Evolutionary conservation across 2,329 filamentous ascomycete genomes (phyloP).

Genomic region (Aspergillus melleus): DNA sequence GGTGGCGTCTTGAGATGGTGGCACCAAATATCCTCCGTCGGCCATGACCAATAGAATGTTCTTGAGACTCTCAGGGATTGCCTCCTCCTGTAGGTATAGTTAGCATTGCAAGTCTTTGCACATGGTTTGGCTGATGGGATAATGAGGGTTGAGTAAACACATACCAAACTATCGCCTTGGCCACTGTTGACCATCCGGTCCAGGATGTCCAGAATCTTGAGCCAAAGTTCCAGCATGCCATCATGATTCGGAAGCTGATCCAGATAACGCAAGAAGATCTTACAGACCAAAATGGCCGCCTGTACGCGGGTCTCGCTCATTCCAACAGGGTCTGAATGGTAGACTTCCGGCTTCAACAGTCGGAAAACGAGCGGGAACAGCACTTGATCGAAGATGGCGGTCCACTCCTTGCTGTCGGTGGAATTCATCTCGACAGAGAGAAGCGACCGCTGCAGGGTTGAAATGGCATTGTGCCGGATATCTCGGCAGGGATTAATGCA

Average conservation of each 20-base stretch:
- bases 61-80: slow-evolving; percentile 91
- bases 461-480: slow-evolving; percentile 84
- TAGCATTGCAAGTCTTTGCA: background rate
- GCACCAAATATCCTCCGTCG: slow-evolving; percentile 78
- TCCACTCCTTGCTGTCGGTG: slow-evolving; percentile 88
- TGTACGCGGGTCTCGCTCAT: slow-evolving; percentile 97
- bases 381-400: slow-evolving; percentile 89
- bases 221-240: slow-evolving; percentile 87
- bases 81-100: slow-evolving; percentile 68
- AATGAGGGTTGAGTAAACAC: slow-evolving; percentile 30
- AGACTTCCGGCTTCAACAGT: slow-evolving; percentile 90
- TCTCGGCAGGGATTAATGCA: slow-evolving; percentile 94
- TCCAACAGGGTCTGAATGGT: slow-evolving; percentile 82
- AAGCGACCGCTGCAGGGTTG: slow-evolving; percentile 79
- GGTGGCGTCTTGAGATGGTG: slow-evolving; percentile 56
- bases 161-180: slow-evolving; percentile 82
- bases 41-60: slow-evolving; percentile 96
- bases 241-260: slow-evolving; percentile 81
- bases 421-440: slow-evolving; percentile 81
- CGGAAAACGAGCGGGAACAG: slow-evolving; percentile 87
- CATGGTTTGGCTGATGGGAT: background rate
- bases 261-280: slow-evolving; percentile 92
- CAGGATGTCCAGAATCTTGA: slow-evolving; percentile 89
- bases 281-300: slow-evolving; percentile 85
- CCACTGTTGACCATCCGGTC: slow-evolving; percentile 95